A percentile compares a stretch with the other conserved stretches of the same genome.
Conservation (phyloP, 2,329 filamentous ascomycete genomes). For the Colletotrichum eleusines region DNA sequence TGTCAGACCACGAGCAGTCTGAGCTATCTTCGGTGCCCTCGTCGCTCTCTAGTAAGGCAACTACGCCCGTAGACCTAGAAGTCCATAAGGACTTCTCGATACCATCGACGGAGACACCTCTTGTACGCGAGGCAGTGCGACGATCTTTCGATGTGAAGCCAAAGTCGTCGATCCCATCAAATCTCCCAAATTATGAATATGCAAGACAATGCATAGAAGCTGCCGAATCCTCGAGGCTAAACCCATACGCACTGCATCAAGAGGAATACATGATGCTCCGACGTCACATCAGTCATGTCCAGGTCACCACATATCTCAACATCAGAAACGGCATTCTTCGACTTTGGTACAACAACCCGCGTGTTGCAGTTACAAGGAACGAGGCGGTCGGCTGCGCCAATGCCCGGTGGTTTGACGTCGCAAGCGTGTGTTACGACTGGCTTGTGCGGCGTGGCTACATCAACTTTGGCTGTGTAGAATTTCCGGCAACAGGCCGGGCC, state of each 20-base stretch:
- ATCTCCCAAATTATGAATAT: conserved; percentile 80
- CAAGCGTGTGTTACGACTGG: conserved; percentile 93
- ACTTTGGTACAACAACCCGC: conserved; percentile 88
- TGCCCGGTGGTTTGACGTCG: conserved; percentile 87
- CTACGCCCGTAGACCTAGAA: conserved; percentile 66
- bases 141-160: conserved; percentile 72
- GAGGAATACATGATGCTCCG: conserved; percentile 86
- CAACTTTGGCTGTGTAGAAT: conserved; percentile 91
- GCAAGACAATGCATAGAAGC: conserved; percentile 92
- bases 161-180: conserved; percentile 85
- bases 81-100: conserved; percentile 43
- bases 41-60: conserved; percentile 71
- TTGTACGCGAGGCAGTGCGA: conserved; percentile 47
- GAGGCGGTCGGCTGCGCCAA: conserved; percentile 94
- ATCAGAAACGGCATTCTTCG: conserved; percentile 94
- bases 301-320: conserved; percentile 96
- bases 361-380: conserved; percentile 82
- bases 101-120: conserved; percentile 41
- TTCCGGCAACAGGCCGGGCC: conserved; percentile 58
- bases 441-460: conserved; percentile 91
- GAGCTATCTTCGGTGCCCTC: conserved; percentile 67
- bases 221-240: conserved; percentile 88
- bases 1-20: conserved; percentile 68
- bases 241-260: conserved; percentile 87
- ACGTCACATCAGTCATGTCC: conserved; percentile 84